Evolutionary conservation across 139 green algal genomes (phyloP), one percentile per base, ranked within the genome.

Genomic region (Protoeuglena noctilucae): DNA sequence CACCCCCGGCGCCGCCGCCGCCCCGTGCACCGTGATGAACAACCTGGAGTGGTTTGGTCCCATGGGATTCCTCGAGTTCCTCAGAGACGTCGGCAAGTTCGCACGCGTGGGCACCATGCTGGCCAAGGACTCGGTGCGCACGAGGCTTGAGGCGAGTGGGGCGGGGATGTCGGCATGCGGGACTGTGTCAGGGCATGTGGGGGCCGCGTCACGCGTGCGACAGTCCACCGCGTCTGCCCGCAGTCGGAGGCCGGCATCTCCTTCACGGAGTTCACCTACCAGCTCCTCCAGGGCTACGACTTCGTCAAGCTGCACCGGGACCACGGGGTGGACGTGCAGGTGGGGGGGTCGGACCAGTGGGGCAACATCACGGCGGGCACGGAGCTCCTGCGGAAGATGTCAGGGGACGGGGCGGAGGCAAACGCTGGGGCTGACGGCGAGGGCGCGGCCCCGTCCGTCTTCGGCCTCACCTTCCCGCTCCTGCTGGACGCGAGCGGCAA

Each of bases 211-310:
- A 28, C 6, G 14, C 25, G 6, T 27, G 24, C n/a, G 45, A 21
- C 24, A 24, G 9, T 54, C 41, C 40, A 63, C 29, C n/a, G n/a
- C n/a, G n/a, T n/a, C n/a, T n/a, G n/a, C n/a, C n/a, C n/a, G 34
- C 9, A 7, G 9, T 43, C 34, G 34, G 34, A 43, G 34, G 12
- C 34, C 7, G 70, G 70, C 19, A 69, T 78, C 43, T 70, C 58
- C 52, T 78, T 60, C 60, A 75, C 71, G 23, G 72, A 80, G 64
- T 99, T 99, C 77, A 89, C 86, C 2, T 99, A 99, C 75, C 92
- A 99, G 72, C 81, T 99, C 50, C 77, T 99, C 50, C 78, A 89
- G 62, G 91, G 87, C 4, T 97, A 95, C 61, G 91, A 97, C 72
- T 97, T 97, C 71, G 82, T 94, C 60, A 87, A 96, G 67, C 66